Evolutionary conservation across 2,329 filamentous ascomycete genomes (phyloP).

Genomic region (Neurospora sp.): DNA sequence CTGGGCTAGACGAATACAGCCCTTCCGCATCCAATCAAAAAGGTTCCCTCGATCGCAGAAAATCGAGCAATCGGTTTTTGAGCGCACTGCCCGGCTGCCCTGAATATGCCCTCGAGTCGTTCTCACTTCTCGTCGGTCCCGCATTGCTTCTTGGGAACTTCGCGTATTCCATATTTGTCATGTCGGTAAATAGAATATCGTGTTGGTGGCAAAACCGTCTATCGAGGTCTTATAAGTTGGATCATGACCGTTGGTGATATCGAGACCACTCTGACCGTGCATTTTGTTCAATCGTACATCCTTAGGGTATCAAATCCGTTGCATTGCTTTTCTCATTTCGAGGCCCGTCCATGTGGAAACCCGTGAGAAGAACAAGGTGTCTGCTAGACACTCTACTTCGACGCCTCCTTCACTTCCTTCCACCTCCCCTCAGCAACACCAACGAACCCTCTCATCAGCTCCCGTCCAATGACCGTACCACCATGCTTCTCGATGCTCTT

Average conservation of each 20-base stretch:
- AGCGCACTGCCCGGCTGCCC: not conserved
- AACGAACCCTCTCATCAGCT: constrained; percentile 50
- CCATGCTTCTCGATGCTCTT: constrained; percentile 75
- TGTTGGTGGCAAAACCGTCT: not conserved
- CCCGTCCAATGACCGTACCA: constrained; percentile 57
- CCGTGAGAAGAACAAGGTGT: not conserved
- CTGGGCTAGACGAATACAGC: no score
- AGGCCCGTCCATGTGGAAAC: not conserved
- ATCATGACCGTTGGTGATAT: not conserved
- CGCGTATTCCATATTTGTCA: not conserved
- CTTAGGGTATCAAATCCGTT: not conserved
- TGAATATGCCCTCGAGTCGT: not conserved
- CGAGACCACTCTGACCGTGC: not conserved
- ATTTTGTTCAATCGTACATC: not conserved
- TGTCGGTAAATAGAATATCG: not conserved
- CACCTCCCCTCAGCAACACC: constrained; percentile 54
- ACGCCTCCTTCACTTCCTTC: constrained; percentile 41
- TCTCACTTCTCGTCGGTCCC: not conserved
- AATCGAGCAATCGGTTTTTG: no score
- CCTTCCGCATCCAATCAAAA: not conserved
- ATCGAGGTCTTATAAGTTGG: not conserved
- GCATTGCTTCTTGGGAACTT: not conserved
- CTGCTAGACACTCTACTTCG: constrained; percentile 12
- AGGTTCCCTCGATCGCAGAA: not conserved
- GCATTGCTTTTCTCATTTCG: not conserved